Base-by-base conservation (phyloP, 805 yeast species). In the Zygoascus bituminiphila region DNA sequence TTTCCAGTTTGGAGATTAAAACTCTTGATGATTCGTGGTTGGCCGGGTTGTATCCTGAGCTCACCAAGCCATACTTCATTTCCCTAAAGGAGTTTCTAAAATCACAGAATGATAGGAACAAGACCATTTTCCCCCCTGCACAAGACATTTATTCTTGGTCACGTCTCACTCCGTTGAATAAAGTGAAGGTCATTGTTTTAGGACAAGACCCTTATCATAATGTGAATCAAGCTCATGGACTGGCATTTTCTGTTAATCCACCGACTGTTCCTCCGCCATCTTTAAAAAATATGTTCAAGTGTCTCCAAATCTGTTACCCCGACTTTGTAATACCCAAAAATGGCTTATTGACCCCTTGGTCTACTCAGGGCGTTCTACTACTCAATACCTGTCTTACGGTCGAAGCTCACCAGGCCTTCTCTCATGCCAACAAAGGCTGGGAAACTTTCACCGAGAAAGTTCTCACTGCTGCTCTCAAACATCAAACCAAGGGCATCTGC, bases 171-270 rank as follows among this genome's bases (percentile, higher is more conserved):
- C 95, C 96, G 0, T 69, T 91, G 19, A 69, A 78, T 3, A 63
- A 75, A 2, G 84, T 88, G 17, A 81, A 79, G 59, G 93, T 91
- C 23, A 75, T 93, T 1, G 76, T 93, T 10, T 69, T 93, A 41
- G 98, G 98, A 0, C 98, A 93, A 64, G 98, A 93, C 63, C 98
- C 98, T 0, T 93, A 93, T 63, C 98, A 93, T 65, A 88, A 88
- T 63, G 66, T 66, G 57, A 84, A 85, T 62, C 98, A 93, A 64
- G 98, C 98, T 0, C 98, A 93, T 61, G 98, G 98, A 0, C 69
- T 93, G 24, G 98, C 98, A 2, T 93, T 93, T 57, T 84, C 94
- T 19, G 98, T 93, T 1, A 74, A 79, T 48, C 83, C 84, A 26
- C 95, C 96, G 1, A 81, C 88, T 0, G 78, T 79, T 1, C 84